Percentiles rank a stretch among this genome's conserved stretches.
Conservation (phyloP, 495 filamentous ascomycete species). For the Lichina pygmaea region DNA sequence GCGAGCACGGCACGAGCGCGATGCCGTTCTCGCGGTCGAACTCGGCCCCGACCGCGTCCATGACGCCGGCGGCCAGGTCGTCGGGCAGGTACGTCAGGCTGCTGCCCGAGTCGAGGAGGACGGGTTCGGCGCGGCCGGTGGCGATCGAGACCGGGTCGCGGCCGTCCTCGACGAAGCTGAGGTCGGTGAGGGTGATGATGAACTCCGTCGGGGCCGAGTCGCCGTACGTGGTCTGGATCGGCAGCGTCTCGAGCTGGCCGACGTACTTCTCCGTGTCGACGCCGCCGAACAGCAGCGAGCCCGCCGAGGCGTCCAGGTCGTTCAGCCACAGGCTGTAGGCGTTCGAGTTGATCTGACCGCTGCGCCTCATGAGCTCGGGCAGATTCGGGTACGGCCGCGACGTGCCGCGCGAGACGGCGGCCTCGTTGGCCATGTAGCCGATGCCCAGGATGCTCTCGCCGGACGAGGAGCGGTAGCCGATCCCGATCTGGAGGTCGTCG, state of each 20-base stretch:
- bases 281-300: conserved; percentile 76
- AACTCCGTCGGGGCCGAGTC: conserved; percentile 40
- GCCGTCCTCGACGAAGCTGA: conserved; percentile 23
- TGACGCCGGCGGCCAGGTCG: conserved; percentile 32
- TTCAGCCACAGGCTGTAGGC: conserved; percentile 83
- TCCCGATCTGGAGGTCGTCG: conserved; percentile 51
- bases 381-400: conserved; percentile 47
- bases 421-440: conserved; percentile 67
- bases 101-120: conserved; percentile 75
- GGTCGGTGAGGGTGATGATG: conserved; percentile 47
- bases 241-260: conserved; percentile 46
- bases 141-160: conserved; percentile 12
- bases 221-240: conserved; percentile 25
- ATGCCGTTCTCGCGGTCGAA: conserved; percentile 29
- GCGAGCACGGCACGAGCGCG: conserved; percentile 47
- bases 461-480: conserved; percentile 51
- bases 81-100: conserved; percentile 75
- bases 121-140: conserved; percentile 31
- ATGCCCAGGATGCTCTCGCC: conserved; percentile 67
- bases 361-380: conserved; percentile 41
- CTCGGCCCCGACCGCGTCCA: conserved; percentile 31
- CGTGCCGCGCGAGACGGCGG: conserved; percentile 34
- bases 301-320: conserved; percentile 38
- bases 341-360: conserved; percentile 44
- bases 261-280: conserved; percentile 59